Evolutionary conservation across 805 yeast species (phyloP), one percentile per base, ranked within the genome.

Genomic region (Ogataea sp.): DNA sequence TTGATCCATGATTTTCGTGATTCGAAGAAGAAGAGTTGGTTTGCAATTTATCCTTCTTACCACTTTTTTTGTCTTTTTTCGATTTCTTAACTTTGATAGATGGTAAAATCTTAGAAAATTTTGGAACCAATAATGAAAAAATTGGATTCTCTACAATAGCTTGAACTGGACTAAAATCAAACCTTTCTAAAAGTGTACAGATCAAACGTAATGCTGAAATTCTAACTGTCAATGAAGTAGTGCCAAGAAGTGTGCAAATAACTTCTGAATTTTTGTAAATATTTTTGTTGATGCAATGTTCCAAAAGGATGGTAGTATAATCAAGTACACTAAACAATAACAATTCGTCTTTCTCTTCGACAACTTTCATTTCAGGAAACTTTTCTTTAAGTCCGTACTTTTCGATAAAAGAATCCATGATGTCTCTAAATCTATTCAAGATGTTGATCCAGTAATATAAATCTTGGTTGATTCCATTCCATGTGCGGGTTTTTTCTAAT

Each of bases 361-460:
- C 65, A 14, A 63, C 64, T 21, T 59, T 60, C 16, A 84, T 67
- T 33, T 59, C 68, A 4, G 76, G 71, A 38, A 59, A 50, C 16
- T 70, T 71, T 13, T 66, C 65, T 27, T 64, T 68, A 39, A 79
- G 58, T 26, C 62, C 65, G 50, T 85, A 82, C 43, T 75, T 75
- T 7, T 60, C 60, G 14, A 83, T 71, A 18, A 71, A 62, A 3
- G 51, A 49, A 38, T 78, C 83, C 39, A 85, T 62, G 6, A 85
- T 68, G 11, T 65, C 70, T 54, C 89, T 96, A 52, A 89, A 76
- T 49, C 80, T 67, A 56, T 87, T 83, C 49, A 90, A 64, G 1
- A 85, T 76, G 0, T 81, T 72, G 23, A 84, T 73, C 93, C 95
- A 89, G 43, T 79, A 80, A 43, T 71, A 71, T 26, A 90, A 59